Evolutionary conservation across 768 basidiomycete genomes (phyloP).

Genomic region (Paxillus rubicundulus): DNA sequence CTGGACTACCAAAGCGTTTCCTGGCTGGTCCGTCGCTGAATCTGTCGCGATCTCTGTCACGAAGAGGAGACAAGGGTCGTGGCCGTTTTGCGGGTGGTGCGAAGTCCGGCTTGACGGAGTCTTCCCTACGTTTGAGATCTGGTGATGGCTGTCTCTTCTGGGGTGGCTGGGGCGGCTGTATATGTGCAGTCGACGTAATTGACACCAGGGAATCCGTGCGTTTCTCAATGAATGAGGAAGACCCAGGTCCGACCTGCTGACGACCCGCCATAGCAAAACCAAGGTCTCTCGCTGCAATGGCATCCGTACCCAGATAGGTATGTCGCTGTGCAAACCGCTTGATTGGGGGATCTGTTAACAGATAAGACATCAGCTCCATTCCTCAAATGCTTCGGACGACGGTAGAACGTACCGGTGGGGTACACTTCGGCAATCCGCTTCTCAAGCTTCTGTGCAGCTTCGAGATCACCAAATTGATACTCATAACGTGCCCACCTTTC

Average conservation of each 20-base stretch:
- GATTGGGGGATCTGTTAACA: conserved; percentile 71
- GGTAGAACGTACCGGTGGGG: conserved; percentile 60
- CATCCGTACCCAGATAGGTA: conserved; percentile 69
- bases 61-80: conserved; percentile 45
- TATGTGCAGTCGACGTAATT: conserved; percentile 26
- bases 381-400: neutral
- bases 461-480: conserved; percentile 91
- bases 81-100: conserved; percentile 44
- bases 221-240: conserved; percentile 29
- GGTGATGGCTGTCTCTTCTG: conserved; percentile 33
- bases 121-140: conserved; percentile 42
- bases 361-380: neutral
- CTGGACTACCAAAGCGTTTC: conserved; percentile 41
- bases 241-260: conserved; percentile 19
- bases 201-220: conserved; percentile 38
- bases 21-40: conserved; percentile 36
- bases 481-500: conserved; percentile 95
- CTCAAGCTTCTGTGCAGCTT: conserved; percentile 85
- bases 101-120: conserved; percentile 37
- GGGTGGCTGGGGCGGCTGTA: conserved; percentile 21
- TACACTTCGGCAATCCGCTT: conserved; percentile 86
- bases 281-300: conserved; percentile 85
- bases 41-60: conserved; percentile 50
- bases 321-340: conserved; percentile 89
- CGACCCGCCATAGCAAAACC: conserved; percentile 62